Evolutionary conservation across 495 filamentous ascomycete species (phyloP).

Genomic region (Penicillium crystallinum): DNA sequence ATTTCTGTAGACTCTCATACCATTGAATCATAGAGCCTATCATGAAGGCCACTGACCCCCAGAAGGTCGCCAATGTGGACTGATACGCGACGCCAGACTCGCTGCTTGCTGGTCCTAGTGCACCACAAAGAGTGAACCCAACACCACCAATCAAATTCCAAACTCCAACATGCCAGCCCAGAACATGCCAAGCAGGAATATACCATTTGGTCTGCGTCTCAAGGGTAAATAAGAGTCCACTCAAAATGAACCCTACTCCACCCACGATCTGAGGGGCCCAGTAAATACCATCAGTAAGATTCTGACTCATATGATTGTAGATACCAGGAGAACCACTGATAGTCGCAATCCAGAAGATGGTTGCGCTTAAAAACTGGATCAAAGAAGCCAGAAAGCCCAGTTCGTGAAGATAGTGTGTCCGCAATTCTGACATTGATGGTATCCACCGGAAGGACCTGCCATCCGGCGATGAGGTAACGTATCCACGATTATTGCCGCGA

Average conservation of each 20-base stretch:
- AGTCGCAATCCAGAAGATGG: constrained; percentile 61
- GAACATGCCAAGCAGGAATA: constrained; percentile 47
- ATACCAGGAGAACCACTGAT: constrained; percentile 61
- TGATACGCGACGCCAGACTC: constrained; percentile 53
- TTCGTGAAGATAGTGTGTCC: constrained; percentile 60
- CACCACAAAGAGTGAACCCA: constrained; percentile 65
- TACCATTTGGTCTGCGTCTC: constrained; percentile 69
- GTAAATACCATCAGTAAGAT: constrained; percentile 52
- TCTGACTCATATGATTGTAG: constrained; percentile 38
- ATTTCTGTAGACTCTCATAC: constrained; percentile 59
- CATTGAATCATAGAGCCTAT: constrained; percentile 60
- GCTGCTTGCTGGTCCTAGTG: constrained; percentile 49
- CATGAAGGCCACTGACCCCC: constrained; percentile 66
- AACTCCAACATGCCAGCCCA: constrained; percentile 59
- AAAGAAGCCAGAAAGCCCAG: constrained; percentile 64
- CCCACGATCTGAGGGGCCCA: constrained; percentile 68
- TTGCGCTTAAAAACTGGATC: constrained; percentile 56
- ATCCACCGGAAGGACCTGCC: constrained; percentile 53
- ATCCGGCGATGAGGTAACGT: constrained; percentile 11
- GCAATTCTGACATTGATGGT: constrained; percentile 52
- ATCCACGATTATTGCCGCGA: background rate
- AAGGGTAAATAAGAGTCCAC: constrained; percentile 56
- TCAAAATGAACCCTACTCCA: constrained; percentile 59
- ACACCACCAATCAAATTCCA: constrained; percentile 59
- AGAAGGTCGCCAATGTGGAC: constrained; percentile 55